Evolutionary conservation across 768 basidiomycete species (phyloP), one percentile per base, ranked within the genome.

Genomic region (Suillus hirtellus): DNA sequence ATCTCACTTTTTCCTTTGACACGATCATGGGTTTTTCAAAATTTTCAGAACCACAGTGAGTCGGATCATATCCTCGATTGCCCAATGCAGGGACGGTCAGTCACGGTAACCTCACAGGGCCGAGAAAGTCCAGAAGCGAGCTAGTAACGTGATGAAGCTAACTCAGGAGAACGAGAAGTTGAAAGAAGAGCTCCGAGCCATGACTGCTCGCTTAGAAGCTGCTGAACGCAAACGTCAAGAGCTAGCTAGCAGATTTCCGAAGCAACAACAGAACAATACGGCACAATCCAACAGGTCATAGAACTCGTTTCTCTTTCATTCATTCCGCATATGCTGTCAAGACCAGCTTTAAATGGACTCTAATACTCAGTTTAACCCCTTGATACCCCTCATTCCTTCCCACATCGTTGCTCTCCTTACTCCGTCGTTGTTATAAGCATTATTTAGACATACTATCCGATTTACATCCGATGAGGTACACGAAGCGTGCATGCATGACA

Each of bases 131-230:
- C 79, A 89, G 72, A 92, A 92, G 76, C 86, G 91, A 65, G 87
- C 86, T 47, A 89, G 88, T 69, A 92, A 89, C 74, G 89, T 93
- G 63, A 73, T 90, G 71, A 90, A 89, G 70, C 80, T 93, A 42
- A 81, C 88, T 24, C 81, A 89, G 77, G 91, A 93, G 80, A 89
- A 92, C 73, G 88, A 90, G 73, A 89, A 87, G 74, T 78, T 93
- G 64, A 87, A 89, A 75, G 87, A 83, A 58, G 86, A 92, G 75
- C 82, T 93, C 70, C 86, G 81, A 70, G 89, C 86, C 58, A 89
- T 93, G 87, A 81, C 84, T 21, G 89, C 89, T 65, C 77, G 89
- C 67, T 78, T 93, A 67, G 89, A 90, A 76, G 87, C 87, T 15
- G 89, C 87, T 21, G 91, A 92, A 75, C 83, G 84, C 62, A 82